Base-by-base conservation (phyloP, 768 basidiomycete genomes). In the Nidularia pulvinata region DNA sequence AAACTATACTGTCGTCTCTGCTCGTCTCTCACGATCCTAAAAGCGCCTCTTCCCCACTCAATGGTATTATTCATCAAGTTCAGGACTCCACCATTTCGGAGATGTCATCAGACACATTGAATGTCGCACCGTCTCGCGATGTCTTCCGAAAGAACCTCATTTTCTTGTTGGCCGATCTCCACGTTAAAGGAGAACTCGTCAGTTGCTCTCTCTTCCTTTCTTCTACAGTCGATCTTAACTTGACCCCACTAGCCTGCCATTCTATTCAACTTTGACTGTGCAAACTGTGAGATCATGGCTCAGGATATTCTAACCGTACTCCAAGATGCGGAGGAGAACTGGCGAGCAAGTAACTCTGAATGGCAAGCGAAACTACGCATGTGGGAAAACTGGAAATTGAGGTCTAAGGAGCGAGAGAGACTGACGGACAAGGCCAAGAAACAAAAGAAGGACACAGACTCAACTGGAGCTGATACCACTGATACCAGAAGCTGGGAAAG, bases 261-360 rank as follows among this genome's bases (percentile, higher is more conserved):
- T 10, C 65, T 89, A 19, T 90, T 90, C 70, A 79, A 73, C 50
- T 87, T 89, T 59, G 84, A 88, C 57, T 78, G 88, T 16, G 63
- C 69, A 2, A 70, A 73, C 16, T 88, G 86, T 62, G 85, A 88
- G 61, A 57, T 65, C n/a, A 75, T 86, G 70, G 82, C 76, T 0
- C 36, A 61, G 19, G 53, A 55, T 10, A 63, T 89, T 22, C 16
- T 71, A 1, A 13, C 52, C 1, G 61, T 54, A 0, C 72, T 89
- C 11, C 57, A 71, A 51, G 45, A 30, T 0, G 72, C 79, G 5
- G 88, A 90, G 64, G 43, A 55, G 19, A 44, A 65, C 32, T 90
- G 86, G 85, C 74, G 80, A 1, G 52, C 58, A 4, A 64, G 59
- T 2, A 80, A 68, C 54, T 65, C 72, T 0, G 73, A 73, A 48